Base-by-base conservation (phyloP, 2,329 filamentous ascomycete genomes). In the Pseudocercospora vitis region DNA sequence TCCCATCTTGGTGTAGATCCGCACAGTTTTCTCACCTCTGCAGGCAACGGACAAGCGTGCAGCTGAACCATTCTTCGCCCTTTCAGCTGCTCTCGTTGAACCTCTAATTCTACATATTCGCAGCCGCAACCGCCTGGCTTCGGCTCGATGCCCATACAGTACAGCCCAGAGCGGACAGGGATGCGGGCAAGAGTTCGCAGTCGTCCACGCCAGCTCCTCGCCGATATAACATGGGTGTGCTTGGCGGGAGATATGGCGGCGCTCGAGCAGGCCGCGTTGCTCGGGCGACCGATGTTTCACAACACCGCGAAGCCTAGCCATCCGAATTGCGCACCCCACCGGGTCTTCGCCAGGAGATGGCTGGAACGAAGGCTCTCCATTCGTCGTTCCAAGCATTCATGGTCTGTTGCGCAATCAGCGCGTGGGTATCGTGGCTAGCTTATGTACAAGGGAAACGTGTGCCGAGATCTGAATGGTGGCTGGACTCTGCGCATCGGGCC, bases 391-490 rank as follows among this genome's bases (percentile, higher is more conserved):
- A 50, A 12, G 23, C 12, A 18, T 33, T 24, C n/a, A n/a, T 24
- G 49, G 49, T 44, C n/a, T 46, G 49, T 52, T 46, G 49, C 49
- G 50, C 50, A 42, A 32, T 39, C n/a, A 14, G 23, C 19, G 19
- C 18, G 19, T 26, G 40, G 16, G 35, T 14, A 24, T 16, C 14
- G 39, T 28, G 28, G 37, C 26, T 44, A 32, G 39, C 19, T 24
- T 12, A n/a, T n/a, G n/a, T 12, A 21, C 39, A 46, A 26, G 40
- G 48, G n/a, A 19, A 42, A 28, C n/a, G 19, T 19, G 48, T 35
- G 35, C 39, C 19, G 32, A 52, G 37, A 18, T 12, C 37, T 42
- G 18, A 42, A 42, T 21, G 37, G 50, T 37, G 40, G 50, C 23
- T 52, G 42, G 50, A 46, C 8, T 14, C 28, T 24, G 26, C 19